phyloP scores from a whole-genome alignment of 108 stramenopile genomes.

The Nitzschia inconspicua region DNA sequence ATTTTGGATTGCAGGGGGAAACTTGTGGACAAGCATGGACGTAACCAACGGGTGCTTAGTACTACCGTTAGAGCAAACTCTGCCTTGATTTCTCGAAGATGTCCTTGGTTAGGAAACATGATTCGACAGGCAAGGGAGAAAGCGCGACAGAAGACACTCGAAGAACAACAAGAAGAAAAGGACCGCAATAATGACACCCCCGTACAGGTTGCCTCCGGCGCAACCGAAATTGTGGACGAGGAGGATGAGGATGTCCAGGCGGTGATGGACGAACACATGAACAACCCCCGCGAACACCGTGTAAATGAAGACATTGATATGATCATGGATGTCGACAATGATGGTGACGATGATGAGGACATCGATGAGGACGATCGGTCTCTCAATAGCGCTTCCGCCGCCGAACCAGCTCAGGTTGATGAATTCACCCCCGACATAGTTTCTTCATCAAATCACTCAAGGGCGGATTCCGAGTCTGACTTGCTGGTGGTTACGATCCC shows the following conservation, averaged over 20 bases:
- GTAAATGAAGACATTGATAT: neutral
- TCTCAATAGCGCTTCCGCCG: too few species aligned
- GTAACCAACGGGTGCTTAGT: constrained; percentile 59
- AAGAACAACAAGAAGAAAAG: neutral
- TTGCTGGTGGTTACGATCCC: constrained; percentile 24
- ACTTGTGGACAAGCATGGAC: constrained; percentile 61
- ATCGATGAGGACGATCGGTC: constrained; percentile 4
- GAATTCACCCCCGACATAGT: neutral
- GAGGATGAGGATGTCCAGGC: constrained; percentile 37
- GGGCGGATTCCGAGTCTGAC: constrained; percentile 8
- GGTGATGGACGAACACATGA: constrained; percentile 7
- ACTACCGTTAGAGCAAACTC: constrained; percentile 61
- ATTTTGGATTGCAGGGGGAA: constrained; percentile 72
- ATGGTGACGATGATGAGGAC: constrained; percentile 9
- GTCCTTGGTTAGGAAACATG: constrained; percentile 61
- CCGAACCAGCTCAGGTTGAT: too few species aligned
- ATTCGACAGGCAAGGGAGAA: constrained; percentile 51
- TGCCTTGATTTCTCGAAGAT: constrained; percentile 52
- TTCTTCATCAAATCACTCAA: constrained; percentile 4
- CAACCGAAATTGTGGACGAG: constrained; percentile 49
- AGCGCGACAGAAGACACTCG: constrained; percentile 18
- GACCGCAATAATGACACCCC: neutral
- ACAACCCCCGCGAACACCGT: neutral
- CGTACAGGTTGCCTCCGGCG: constrained; percentile 2
- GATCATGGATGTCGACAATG: neutral